Conservation (phyloP, 2,329 filamentous ascomycete species). For the Aspergillus calidoustus region DNA sequence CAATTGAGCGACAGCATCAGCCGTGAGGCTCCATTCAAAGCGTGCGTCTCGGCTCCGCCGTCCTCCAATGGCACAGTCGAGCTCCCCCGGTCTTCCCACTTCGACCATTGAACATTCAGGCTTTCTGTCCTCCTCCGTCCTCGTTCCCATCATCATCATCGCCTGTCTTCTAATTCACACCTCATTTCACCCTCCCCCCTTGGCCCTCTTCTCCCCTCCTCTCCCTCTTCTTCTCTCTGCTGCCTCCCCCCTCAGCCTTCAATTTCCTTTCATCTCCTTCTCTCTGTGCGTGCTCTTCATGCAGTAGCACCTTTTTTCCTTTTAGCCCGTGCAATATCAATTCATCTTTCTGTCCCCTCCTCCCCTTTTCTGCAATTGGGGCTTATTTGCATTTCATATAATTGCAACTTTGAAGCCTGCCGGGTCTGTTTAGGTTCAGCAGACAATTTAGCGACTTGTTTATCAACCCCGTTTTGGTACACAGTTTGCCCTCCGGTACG, state of each 20-base stretch:
- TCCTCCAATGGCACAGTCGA: slow-evolving; percentile 20
- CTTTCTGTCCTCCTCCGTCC: slow-evolving; percentile 25
- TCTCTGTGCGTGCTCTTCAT: slow-evolving; percentile 24
- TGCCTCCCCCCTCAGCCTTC: slow-evolving; percentile 18
- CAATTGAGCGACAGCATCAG: slow-evolving; percentile 3
- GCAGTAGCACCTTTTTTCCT: slow-evolving; percentile 22
- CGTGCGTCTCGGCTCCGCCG: slow-evolving; percentile 20
- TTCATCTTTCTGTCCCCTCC: slow-evolving; percentile 15
- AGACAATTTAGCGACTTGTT: background rate
- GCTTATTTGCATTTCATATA: slow-evolving; percentile 1
- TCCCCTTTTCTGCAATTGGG: background rate
- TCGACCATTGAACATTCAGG: slow-evolving; percentile 25
- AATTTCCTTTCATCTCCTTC: slow-evolving; percentile 24
- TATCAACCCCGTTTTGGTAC: background rate
- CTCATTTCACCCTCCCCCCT: slow-evolving; percentile 1
- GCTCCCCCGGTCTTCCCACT: slow-evolving; percentile 18
- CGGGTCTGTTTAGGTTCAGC: background rate
- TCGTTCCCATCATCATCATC: slow-evolving; percentile 16
- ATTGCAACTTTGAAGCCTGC: background rate
- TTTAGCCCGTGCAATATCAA: slow-evolving; percentile 25
- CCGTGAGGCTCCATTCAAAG: slow-evolving; percentile 16
- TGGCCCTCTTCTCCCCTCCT: slow-evolving; percentile 10
- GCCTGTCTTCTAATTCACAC: slow-evolving; percentile 17
- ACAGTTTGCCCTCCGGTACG: slow-evolving; percentile 8
- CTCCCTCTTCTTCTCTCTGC: slow-evolving; percentile 15